phyloP scores from a whole-genome alignment of 2,329 filamentous ascomycete genomes.

The Plenodomus lindquistii region DNA sequence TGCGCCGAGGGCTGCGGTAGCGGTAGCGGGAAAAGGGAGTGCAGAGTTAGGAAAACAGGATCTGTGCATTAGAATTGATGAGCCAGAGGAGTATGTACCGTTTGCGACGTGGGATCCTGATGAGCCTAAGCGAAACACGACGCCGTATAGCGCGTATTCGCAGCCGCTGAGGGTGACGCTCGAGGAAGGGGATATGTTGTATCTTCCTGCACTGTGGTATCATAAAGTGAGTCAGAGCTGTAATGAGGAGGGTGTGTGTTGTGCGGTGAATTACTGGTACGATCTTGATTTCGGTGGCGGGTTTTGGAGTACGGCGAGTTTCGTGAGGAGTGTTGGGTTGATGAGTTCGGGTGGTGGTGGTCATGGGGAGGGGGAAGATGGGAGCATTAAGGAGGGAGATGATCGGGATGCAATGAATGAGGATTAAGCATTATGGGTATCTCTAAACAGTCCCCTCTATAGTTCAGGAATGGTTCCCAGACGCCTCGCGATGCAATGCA shows the following conservation, averaged over 20 bases:
- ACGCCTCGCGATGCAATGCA: constrained; percentile 18
- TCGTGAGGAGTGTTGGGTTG: constrained; percentile 47
- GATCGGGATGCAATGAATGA: neutral
- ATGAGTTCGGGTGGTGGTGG: constrained; percentile 12
- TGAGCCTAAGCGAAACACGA: constrained; percentile 48
- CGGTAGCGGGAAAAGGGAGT: constrained; percentile 18
- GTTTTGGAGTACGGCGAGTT: constrained; percentile 65
- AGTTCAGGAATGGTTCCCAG: constrained; percentile 7
- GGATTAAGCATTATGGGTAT: constrained; percentile 30
- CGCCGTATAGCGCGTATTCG: constrained; percentile 63
- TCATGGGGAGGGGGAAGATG: neutral
- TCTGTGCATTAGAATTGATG: constrained; percentile 39
- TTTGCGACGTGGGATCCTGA: constrained; percentile 79
- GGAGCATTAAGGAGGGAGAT: neutral
- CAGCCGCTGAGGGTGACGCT: constrained; percentile 69
- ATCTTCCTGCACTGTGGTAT: constrained; percentile 79
- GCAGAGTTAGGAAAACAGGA: constrained; percentile 4
- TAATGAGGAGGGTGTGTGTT: constrained; percentile 70
- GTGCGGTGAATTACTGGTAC: constrained; percentile 86
- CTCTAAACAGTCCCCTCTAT: constrained; percentile 16
- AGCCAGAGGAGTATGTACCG: constrained; percentile 57
- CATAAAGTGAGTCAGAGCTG: constrained; percentile 79
- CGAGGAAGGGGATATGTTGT: constrained; percentile 76
- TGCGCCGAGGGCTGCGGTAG: constrained; percentile 11
- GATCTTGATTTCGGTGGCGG: constrained; percentile 76